Percentiles rank a stretch among this genome's conserved stretches.
These are phyloP conservation scores for Saccharomycopsis sp. DNA, from an alignment of 805 yeast species.

Conservation along the genomic window DNA sequence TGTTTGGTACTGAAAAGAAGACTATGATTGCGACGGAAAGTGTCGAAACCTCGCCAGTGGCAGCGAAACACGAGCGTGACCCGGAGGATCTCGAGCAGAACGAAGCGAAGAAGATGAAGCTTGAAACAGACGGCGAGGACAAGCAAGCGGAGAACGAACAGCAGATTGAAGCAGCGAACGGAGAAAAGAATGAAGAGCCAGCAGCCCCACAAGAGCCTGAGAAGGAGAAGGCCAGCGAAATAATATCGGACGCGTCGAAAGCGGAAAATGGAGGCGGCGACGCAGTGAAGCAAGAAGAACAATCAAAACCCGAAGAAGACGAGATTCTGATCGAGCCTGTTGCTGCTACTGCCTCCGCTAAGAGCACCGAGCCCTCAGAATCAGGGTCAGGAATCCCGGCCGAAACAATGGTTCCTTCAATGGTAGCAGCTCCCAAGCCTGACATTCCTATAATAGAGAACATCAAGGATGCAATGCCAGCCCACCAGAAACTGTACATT, in stretches of 20 bases:
- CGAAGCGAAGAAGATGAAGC: background rate
- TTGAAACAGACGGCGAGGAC: background rate
- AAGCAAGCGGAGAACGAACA: background rate
- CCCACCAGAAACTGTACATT: constrained; percentile 80
- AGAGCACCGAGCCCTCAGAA: background rate
- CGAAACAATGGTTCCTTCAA: constrained; percentile 7
- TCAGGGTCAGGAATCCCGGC: background rate
- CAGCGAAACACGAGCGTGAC: background rate
- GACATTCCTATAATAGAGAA: constrained; percentile 70
- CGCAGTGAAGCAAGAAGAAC: background rate
- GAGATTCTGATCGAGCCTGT: background rate
- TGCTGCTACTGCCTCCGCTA: too few species aligned
- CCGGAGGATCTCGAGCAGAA: background rate
- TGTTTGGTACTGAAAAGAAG: background rate
- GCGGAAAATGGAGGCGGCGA: background rate
- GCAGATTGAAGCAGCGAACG: background rate
- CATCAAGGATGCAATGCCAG: constrained; percentile 62
- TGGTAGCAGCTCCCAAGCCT: constrained; percentile 69
- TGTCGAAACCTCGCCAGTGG: background rate
- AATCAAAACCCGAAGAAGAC: background rate
- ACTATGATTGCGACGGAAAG: background rate
- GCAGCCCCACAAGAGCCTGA: background rate
- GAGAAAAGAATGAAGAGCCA: background rate
- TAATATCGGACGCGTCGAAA: background rate
- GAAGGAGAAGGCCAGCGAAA: background rate